These are phyloP conservation scores for Podospora fimiseda DNA, from an alignment of 495 filamentous ascomycete genomes.

Conservation along the genomic window DNA sequence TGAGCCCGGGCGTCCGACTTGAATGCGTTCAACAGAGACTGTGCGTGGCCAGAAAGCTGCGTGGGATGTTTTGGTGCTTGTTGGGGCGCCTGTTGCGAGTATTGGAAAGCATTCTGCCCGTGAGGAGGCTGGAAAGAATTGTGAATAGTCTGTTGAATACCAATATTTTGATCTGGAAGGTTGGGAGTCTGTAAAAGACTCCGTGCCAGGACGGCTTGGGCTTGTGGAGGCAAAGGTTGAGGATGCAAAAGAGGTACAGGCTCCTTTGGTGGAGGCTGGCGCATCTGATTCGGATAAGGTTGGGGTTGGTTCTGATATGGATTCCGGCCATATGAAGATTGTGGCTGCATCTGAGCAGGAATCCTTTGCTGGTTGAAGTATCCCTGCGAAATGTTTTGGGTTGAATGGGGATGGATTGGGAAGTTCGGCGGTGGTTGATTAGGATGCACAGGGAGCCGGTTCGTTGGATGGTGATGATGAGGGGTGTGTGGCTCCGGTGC, in stretches of 20 bases:
- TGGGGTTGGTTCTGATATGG: constrained; percentile 19
- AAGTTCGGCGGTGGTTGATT: constrained; percentile 42
- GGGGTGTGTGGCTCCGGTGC: constrained; percentile 33
- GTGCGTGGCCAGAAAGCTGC: constrained; percentile 58
- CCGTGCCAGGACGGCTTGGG: constrained; percentile 35
- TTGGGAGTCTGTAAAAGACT: constrained; percentile 25
- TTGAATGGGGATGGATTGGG: constrained; percentile 27
- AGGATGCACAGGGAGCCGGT: constrained; percentile 25
- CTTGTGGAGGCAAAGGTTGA: constrained; percentile 48
- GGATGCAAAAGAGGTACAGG: constrained; percentile 43
- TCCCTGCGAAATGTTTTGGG: constrained; percentile 8
- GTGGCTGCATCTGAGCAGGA: constrained; percentile 14
- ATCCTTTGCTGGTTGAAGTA: constrained; percentile 14
- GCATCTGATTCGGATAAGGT: constrained; percentile 6
- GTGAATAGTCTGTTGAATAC: constrained; percentile 36
- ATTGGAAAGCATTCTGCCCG: constrained; percentile 38
- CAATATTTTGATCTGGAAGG: constrained; percentile 21
- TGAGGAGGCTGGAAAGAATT: constrained; percentile 5
- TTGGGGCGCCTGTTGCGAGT: constrained; percentile 49
- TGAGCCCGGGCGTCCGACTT: constrained; percentile 33
- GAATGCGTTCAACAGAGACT: constrained; percentile 59
- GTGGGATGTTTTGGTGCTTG: constrained; percentile 35
- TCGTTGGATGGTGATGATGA: constrained; percentile 35
- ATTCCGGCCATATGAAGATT: constrained; percentile 25
- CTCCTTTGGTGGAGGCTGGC: constrained; percentile 21